Evolutionary conservation across 1,284 basidiomycete species (phyloP), one percentile per base, ranked within the genome.

Genomic region (Microbotryum violaceum): DNA sequence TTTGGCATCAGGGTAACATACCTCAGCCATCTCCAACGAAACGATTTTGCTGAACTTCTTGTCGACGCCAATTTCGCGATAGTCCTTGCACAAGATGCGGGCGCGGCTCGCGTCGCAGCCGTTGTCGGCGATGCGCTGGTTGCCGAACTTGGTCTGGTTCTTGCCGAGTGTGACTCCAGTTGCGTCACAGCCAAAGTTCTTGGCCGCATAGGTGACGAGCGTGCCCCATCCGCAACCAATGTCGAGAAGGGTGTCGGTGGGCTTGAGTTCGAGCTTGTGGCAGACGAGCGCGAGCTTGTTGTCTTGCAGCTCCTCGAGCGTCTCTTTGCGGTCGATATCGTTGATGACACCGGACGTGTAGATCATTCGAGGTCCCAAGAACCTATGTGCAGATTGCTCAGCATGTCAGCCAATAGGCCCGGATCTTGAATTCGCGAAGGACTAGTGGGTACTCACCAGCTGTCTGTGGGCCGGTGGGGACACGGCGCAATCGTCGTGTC

Each of bases 191-290:
- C 82, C 89, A 75, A 88, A 98, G 81, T 99, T 99, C 80, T 97
- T 97, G 53, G 90, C 89, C 33, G 94, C 94, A 74, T 92, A 97
- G 1, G 94, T 86, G 54, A 85, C 83, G 60, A 99, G 85, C 1
- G 96, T 97, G 37, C 94, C 96, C 96, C 94, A 98, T 55, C 96
- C 96, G 75, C 96, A 98, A 44, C 94, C 94, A 68, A 97, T 89
- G 72, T 92, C 90, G 61, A 98, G 85, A 44, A 97, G 80, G 66
- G 84, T 82, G 77, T 93, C 91, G 1, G 81, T 81, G 27, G 89
- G 83, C 74, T 96, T 80, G 60, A 98, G 82, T 74, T 87, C 82
- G 67, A 99, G 85, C 78, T 98, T 98, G 73, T 87, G 88, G 79
- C 94, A 97, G 45, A 98, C 93, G 65, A 96, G 78, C 46, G 86